Evolutionary conservation across 352 stramenopile genomes (phyloP).

Genomic region (Globisporangium rhizosaccharum): DNA sequence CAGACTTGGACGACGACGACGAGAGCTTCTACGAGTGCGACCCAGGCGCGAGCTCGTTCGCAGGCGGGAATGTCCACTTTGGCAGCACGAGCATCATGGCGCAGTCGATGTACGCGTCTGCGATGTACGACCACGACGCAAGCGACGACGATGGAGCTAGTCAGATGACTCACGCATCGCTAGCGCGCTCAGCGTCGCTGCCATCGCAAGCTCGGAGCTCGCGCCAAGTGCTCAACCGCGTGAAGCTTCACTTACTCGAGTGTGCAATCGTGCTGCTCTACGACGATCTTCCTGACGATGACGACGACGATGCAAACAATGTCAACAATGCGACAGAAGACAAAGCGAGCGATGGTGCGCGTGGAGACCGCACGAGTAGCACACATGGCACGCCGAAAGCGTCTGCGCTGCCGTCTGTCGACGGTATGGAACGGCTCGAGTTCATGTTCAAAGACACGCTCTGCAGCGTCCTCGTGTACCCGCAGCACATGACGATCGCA

Average conservation of each 20-base stretch:
- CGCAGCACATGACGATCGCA: constrained; percentile 40
- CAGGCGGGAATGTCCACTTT: constrained; percentile 21
- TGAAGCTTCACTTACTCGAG: constrained; percentile 79
- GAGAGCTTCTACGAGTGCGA: constrained; percentile 79
- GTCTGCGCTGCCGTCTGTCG: constrained; percentile 43
- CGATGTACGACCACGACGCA: constrained; percentile 45
- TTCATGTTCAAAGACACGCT: constrained; percentile 69
- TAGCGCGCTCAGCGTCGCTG: constrained; percentile 6
- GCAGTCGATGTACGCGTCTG: constrained; percentile 83
- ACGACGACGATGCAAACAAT: constrained; percentile 16
- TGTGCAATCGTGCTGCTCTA: constrained; percentile 74
- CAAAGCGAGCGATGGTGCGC: constrained; percentile 15
- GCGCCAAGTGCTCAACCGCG: constrained; percentile 42
- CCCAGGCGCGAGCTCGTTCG: constrained; percentile 43
- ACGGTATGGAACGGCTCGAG: constrained; percentile 64
- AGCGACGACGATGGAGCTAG: constrained; percentile 9
- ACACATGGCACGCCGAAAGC: constrained; percentile 19
- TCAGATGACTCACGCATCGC: background rate
- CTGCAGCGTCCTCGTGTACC: constrained; percentile 55
- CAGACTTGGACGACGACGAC: constrained; percentile 79
- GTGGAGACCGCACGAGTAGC: constrained; percentile 19
- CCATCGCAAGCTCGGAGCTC: constrained; percentile 11
- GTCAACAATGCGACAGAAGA: constrained; percentile 29
- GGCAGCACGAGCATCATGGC: constrained; percentile 45
- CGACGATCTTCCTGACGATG: constrained; percentile 64